These are phyloP conservation scores for Plectosphaerella cucumerina DNA, from an alignment of 2,329 filamentous ascomycete species.

Conservation along the genomic window DNA sequence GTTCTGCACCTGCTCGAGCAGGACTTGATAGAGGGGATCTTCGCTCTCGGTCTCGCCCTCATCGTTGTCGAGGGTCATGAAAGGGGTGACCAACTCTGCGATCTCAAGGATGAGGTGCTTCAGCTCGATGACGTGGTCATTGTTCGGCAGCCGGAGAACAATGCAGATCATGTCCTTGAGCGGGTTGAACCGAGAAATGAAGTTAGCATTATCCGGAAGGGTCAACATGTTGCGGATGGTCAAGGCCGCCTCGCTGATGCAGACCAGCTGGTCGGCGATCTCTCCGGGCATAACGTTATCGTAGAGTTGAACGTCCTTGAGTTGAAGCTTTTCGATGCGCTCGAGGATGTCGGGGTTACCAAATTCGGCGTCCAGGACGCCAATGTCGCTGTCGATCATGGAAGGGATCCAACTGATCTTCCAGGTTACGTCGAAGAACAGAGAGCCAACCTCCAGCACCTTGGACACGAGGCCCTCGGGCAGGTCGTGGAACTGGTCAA, in stretches of 20 bases:
- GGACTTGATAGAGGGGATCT: conserved; percentile 74
- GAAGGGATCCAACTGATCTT: conserved; percentile 62
- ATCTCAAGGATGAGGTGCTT: conserved; percentile 91
- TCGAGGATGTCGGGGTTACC: conserved; percentile 57
- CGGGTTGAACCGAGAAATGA: conserved; percentile 44
- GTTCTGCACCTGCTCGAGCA: conserved; percentile 56
- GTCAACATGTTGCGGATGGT: conserved; percentile 97
- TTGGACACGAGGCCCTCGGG: conserved; percentile 87
- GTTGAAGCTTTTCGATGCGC: conserved; percentile 61
- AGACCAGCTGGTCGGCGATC: conserved; percentile 66
- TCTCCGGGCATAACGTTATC: conserved; percentile 70
- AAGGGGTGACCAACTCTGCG: conserved; percentile 83
- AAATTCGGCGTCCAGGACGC: conserved; percentile 31
- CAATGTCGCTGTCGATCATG: conserved; percentile 10
- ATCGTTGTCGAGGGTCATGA: conserved; percentile 42
- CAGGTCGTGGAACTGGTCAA: conserved; percentile 84
- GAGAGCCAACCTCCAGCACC: conserved; percentile 68
- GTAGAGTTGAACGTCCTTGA: conserved; percentile 45
- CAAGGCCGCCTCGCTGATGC: conserved; percentile 80
- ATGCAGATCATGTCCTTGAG: conserved; percentile 82
- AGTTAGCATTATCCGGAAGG: conserved; percentile 80
- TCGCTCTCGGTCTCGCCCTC: conserved; percentile 53
- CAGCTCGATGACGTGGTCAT: conserved; percentile 72
- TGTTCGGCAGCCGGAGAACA: conserved; percentile 69
- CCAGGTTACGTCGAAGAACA: conserved; percentile 84